Evolutionary conservation across 73 alveolate species (phyloP), one percentile per base, ranked within the genome.

Genomic region (Symbiodinium natans): DNA sequence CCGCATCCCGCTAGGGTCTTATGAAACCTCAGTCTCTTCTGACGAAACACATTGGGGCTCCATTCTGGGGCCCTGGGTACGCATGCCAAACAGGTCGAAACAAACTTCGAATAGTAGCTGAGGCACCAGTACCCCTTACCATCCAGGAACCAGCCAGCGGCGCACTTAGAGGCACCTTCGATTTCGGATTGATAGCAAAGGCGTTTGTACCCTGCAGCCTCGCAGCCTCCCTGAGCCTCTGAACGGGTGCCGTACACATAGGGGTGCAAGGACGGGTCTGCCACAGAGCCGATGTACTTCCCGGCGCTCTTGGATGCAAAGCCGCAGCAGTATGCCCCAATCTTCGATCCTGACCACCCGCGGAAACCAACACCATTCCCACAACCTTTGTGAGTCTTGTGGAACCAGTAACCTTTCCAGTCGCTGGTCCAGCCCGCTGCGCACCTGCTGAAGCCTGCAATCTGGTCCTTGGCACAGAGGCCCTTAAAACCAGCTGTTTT

Each of bases 321-420:
- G 63, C 59, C 17, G 75, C 92, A 83, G 92, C 92, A 83, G 31
- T 42, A 83, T 13, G 92, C 92, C 13, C 92, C 89, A 9, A 36
- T 46, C 86, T 33, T 2, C 13, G 85, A 31, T 74, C 46, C 5
- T 11, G 75, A 68, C 92, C 92, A 83, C 29, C 75, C 75, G 29
- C 75, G 92, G 27, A 27, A 83, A 41, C 92, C 92, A 2, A 0
- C 33, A 11, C 74, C 42, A 10, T 83, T 19, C 29, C 92, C 75
- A 52, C 92, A 83, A 74, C 92, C 92, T 19, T 27, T 83, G 17
- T 7, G 23, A 31, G 41, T 83, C 31, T 42, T 38, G 29, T 43
- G 75, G 25, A 25, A 83, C 92, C 92, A 83, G 43, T 83, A 83
- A 29, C 92, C 92, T 34, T 83, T 83, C 75, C n/a, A n/a, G n/a